Conservation (phyloP, 352 stramenopile genomes). For the Phytophthora agathidicida region DNA sequence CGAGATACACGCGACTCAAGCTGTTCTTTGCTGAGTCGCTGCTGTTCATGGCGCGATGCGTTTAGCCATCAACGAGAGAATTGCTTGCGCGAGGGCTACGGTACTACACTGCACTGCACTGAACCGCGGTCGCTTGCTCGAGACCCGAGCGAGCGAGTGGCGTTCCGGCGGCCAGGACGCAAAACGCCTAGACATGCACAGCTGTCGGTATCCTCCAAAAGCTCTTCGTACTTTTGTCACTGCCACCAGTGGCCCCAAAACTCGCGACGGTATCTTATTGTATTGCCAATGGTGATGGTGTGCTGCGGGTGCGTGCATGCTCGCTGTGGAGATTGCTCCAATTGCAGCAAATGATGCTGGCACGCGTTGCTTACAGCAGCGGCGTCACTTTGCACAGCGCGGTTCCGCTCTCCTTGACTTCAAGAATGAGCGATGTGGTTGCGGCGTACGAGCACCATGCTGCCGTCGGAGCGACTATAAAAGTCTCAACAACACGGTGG, state of each 20-base stretch:
- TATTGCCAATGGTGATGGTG: too few species aligned
- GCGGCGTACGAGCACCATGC: conserved; percentile 5
- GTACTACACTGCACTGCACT: conserved; percentile 1
- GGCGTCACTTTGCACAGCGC: conserved; percentile 22
- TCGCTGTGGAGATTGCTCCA: too few species aligned
- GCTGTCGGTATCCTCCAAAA: conserved; percentile 24
- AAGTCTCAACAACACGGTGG: conserved; percentile 16
- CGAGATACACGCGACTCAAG: not conserved
- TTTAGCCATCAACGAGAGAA: too few species aligned
- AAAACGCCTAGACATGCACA: conserved; percentile 16
- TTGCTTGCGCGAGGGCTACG: not conserved
- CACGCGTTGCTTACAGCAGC: not conserved
- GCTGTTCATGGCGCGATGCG: not conserved
- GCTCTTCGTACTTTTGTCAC: conserved; percentile 15
- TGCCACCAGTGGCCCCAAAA: not conserved
- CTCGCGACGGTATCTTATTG: not conserved
- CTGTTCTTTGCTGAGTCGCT: conserved; percentile 1
- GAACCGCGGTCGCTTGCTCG: conserved; percentile 11
- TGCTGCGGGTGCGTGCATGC: conserved; percentile 1
- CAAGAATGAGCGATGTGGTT: conserved; percentile 23
- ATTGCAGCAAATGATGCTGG: too few species aligned
- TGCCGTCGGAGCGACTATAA: conserved; percentile 19
- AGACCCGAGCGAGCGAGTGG: too few species aligned
- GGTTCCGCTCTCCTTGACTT: conserved; percentile 25
- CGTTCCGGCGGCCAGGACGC: conserved; percentile 15